These are phyloP conservation scores for Ogataea kodamae DNA, from an alignment of 805 yeast genomes.

Conservation along the genomic window DNA sequence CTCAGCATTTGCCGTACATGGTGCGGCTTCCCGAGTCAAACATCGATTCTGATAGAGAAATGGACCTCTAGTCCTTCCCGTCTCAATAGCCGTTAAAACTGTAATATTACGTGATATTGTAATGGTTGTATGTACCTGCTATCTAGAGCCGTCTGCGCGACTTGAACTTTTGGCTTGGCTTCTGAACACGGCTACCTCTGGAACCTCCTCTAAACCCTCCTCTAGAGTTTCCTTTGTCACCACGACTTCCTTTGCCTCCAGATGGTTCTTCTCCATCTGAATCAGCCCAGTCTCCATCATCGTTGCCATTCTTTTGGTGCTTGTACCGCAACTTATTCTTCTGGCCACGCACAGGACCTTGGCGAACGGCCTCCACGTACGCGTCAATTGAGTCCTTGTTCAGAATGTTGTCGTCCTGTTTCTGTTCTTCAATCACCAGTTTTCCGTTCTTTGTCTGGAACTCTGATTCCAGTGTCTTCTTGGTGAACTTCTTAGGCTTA, in stretches of 20 bases:
- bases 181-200: too few species aligned
- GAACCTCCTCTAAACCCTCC: too few species aligned
- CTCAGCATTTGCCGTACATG: constrained; percentile 32
- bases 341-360: constrained; percentile 93
- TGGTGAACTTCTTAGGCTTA: constrained; percentile 61
- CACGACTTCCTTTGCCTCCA: too few species aligned
- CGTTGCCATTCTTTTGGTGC: constrained; percentile 43
- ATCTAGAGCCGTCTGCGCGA: constrained; percentile 55
- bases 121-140: too few species aligned
- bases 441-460: constrained; percentile 63
- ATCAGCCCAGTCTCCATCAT: constrained; percentile 40
- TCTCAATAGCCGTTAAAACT: too few species aligned
- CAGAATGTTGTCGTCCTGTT: constrained; percentile 41
- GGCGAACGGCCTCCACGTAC: constrained; percentile 87
- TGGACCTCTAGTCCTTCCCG: too few species aligned
- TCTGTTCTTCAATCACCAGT: constrained; percentile 59
- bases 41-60: too few species aligned
- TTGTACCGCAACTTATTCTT: constrained; percentile 85
- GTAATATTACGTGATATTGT: too few species aligned
- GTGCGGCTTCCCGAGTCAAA: constrained; percentile 7
- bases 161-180: constrained; percentile 47
- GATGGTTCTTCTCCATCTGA: constrained; percentile 15
- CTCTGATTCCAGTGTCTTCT: constrained; percentile 39
- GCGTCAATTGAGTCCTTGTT: constrained; percentile 73
- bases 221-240: too few species aligned